Evolutionary conservation across 192 early-diverging fungal genomes (phyloP).

Genomic region (Coemansia sp.): DNA sequence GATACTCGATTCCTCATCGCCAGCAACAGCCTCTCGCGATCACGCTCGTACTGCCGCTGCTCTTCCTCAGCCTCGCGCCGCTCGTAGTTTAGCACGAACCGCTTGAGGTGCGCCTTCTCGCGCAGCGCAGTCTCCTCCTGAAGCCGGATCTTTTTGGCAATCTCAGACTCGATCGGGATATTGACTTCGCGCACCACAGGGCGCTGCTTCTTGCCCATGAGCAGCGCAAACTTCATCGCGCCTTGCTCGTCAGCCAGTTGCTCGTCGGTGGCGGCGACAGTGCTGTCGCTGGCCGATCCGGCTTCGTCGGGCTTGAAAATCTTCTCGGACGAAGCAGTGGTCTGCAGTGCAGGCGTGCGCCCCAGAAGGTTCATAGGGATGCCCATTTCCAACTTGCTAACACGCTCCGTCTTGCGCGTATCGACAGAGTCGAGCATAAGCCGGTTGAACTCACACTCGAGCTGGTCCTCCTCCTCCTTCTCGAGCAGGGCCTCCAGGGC

Average conservation of each 20-base stretch:
- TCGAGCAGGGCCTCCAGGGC: slow-evolving; percentile 74
- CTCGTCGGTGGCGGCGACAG: not conserved
- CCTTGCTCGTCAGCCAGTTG: slow-evolving; percentile 12
- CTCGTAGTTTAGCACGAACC: slow-evolving; percentile 91
- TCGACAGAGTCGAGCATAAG: slow-evolving; percentile 94
- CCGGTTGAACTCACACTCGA: slow-evolving; percentile 87
- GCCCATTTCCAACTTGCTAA: slow-evolving; percentile 79
- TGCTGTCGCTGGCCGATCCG: not conserved
- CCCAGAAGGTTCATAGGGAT: slow-evolving; percentile 77
- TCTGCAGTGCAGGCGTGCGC: slow-evolving; percentile 15
- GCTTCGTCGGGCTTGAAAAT: not conserved
- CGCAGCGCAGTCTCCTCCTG: slow-evolving; percentile 88
- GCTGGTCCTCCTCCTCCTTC: slow-evolving; percentile 80
- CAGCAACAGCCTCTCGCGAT: slow-evolving; percentile 9
- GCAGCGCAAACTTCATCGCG: slow-evolving; percentile 46
- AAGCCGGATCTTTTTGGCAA: slow-evolving; percentile 79
- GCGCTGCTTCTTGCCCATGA: slow-evolving; percentile 52
- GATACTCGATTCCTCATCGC: slow-evolving; percentile 8
- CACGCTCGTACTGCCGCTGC: slow-evolving; percentile 18
- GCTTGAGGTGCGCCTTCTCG: slow-evolving; percentile 89
- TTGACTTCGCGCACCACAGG: slow-evolving; percentile 38
- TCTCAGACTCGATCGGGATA: slow-evolving; percentile 65
- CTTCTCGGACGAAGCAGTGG: not conserved
- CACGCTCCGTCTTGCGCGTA: slow-evolving; percentile 65
- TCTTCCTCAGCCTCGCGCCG: slow-evolving; percentile 51